Percentiles rank a stretch among this genome's conserved stretches.
phyloP scores from a whole-genome alignment of 192 early-diverging fungal genomes.

The Anaeromyces robustus region DNA sequence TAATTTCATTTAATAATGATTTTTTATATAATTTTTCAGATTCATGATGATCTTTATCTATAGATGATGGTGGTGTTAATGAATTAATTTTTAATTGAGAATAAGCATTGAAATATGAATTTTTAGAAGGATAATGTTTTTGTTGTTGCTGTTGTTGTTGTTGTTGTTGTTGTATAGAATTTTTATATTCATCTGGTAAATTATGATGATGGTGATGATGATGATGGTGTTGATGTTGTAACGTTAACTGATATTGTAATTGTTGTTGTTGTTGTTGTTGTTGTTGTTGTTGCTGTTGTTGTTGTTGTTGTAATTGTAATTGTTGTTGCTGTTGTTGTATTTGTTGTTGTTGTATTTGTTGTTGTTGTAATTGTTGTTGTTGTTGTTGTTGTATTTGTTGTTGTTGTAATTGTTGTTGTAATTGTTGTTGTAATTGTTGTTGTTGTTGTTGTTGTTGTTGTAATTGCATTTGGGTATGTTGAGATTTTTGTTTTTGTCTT shows the following conservation, averaged over 20 bases:
- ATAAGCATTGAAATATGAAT: neutral
- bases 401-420: neutral
- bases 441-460: neutral
- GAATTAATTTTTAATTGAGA: neutral
- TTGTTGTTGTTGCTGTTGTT: neutral
- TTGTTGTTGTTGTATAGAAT: neutral
- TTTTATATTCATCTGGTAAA: too few species aligned
- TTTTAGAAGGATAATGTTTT: neutral
- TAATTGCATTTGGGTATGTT: neutral
- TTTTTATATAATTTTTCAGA: neutral
- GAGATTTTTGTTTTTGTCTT: neutral
- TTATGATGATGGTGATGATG: neutral
- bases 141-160: neutral
- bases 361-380: neutral
- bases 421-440: neutral
- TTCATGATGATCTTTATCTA: neutral
- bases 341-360: neutral
- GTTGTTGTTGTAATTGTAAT: neutral
- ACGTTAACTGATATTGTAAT: neutral
- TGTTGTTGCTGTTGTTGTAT: neutral
- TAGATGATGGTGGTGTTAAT: neutral
- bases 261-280: neutral
- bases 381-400: neutral
- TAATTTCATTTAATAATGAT: neutral
- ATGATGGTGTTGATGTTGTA: neutral